These are phyloP conservation scores for Monosporozyma servazzii DNA, from an alignment of 805 yeast species.

Conservation along the genomic window DNA sequence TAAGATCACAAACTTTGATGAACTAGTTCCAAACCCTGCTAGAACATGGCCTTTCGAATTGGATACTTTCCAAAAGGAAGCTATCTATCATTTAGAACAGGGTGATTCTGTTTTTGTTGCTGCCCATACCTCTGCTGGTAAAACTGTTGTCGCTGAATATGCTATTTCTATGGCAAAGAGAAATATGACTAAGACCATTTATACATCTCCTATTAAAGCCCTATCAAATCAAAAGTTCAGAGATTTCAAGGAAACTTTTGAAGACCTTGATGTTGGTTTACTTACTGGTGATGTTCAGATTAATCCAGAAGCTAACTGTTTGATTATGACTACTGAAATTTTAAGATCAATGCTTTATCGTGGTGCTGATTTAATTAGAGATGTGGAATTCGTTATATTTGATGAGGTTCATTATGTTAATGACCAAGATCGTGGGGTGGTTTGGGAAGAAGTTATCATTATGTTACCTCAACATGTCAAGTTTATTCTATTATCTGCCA, in stretches of 20 bases:
- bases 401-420: constrained; percentile 98
- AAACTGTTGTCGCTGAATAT: constrained; percentile 95
- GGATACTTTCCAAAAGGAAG: constrained; percentile 94
- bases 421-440: constrained; percentile 95
- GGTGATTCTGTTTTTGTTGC: constrained; percentile 98
- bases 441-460: constrained; percentile 98
- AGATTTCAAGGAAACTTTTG: constrained; percentile 73
- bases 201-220: constrained; percentile 93
- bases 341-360: constrained; percentile 89
- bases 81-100: constrained; percentile 90
- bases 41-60: constrained; percentile 90
- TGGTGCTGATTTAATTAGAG: constrained; percentile 93
- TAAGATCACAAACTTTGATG: constrained; percentile 72
- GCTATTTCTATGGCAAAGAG: constrained; percentile 95
- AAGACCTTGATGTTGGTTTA: constrained; percentile 81
- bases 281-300: constrained; percentile 97
- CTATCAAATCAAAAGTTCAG: constrained; percentile 83
- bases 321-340: constrained; percentile 97
- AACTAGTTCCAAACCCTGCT: constrained; percentile 88
- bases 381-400: constrained; percentile 93
- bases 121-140: constrained; percentile 98
- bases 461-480: constrained; percentile 96
- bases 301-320: constrained; percentile 90
- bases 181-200: constrained; percentile 94
- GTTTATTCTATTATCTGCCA: constrained; percentile 83